These are phyloP conservation scores for Saccharum hybrid DNA, from an alignment of 202 grass and related monocot species.

Conservation along the genomic window DNA sequence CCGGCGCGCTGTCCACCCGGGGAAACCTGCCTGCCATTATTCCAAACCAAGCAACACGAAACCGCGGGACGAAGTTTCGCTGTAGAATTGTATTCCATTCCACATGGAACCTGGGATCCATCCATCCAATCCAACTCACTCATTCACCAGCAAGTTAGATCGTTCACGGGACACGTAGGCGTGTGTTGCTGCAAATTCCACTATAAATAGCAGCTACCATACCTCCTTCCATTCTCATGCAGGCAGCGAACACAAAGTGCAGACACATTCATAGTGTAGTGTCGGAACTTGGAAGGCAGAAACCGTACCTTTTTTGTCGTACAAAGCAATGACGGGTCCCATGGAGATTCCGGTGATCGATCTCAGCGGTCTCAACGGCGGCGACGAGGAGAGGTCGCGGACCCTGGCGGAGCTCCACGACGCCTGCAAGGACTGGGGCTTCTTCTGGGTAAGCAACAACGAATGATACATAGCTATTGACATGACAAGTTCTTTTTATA, in stretches of 20 bases:
- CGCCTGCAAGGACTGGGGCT: constrained; percentile 79
- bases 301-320: neutral
- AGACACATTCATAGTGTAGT: neutral
- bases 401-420: constrained; percentile 69
- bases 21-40: neutral
- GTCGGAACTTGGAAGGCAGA: neutral
- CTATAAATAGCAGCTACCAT: constrained; percentile 26
- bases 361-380: constrained; percentile 51
- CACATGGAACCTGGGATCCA: constrained; percentile 5
- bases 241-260: neutral
- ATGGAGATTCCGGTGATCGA: constrained; percentile 84
- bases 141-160: neutral
- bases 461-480: neutral
- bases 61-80: neutral
- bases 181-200: neutral
- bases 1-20: neutral
- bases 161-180: neutral
- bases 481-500: neutral
- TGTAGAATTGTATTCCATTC: neutral
- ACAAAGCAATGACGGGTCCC: constrained; percentile 18
- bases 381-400: constrained; percentile 48
- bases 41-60: constrained; percentile 39
- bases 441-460: constrained; percentile 79
- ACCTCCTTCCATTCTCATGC: neutral
- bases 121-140: too few species aligned